Conservation (phyloP, 495 filamentous ascomycete species). For the Xylaria curta region DNA sequence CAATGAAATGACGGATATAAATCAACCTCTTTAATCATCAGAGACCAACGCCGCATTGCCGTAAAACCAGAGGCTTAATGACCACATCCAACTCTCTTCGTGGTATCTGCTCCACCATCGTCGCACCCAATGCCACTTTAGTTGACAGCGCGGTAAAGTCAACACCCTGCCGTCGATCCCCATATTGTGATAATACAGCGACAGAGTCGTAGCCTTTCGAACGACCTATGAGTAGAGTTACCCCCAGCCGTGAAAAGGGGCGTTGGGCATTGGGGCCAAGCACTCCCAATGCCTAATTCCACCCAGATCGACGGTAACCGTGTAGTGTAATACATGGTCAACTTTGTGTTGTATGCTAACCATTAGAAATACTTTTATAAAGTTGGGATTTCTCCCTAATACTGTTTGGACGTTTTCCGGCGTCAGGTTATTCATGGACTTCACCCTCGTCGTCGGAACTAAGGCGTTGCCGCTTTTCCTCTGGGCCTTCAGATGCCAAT, state of each 20-base stretch:
- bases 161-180: not conserved
- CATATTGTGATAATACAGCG: constrained; percentile 23
- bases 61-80: constrained; percentile 17
- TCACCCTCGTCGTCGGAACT: constrained; percentile 41
- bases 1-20: constrained; percentile 20
- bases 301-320: not conserved
- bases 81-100: constrained; percentile 23
- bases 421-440: constrained; percentile 36
- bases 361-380: not conserved
- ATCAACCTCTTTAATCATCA: constrained; percentile 13
- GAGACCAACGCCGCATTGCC: constrained; percentile 25
- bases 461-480: constrained; percentile 37
- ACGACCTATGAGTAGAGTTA: constrained; percentile 11
- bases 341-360: not conserved
- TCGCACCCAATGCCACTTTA: not conserved
- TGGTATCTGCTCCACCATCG: constrained; percentile 3
- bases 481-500: constrained; percentile 36
- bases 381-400: not conserved
- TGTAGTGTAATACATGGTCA: constrained; percentile 2
- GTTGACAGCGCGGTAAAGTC: not conserved
- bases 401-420: not conserved
- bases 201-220: not conserved
- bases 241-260: not conserved
- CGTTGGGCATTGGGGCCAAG: not conserved
- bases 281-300: not conserved